phyloP scores from a whole-genome alignment of 768 basidiomycete genomes.

The Kwoniella shandongensis region DNA sequence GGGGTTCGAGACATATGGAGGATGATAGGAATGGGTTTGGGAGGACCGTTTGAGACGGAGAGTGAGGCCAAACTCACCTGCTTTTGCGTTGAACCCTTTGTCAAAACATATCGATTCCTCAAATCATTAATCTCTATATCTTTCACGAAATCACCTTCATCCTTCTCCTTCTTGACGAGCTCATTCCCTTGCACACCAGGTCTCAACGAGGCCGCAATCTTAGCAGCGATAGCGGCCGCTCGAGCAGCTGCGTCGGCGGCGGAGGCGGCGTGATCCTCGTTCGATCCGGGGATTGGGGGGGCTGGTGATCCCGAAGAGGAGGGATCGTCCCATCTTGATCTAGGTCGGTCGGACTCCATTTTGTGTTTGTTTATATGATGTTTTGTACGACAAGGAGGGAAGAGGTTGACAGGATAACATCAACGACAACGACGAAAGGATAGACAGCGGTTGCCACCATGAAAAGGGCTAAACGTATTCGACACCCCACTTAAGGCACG shows the following conservation, averaged over 20 bases:
- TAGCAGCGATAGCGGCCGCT: slow-evolving; percentile 81
- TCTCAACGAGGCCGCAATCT: slow-evolving; percentile 68
- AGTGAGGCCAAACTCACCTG: slow-evolving; percentile 63
- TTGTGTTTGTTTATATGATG: too few relatives aligned
- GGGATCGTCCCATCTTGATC: slow-evolving; percentile 77
- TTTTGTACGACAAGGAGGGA: too few relatives aligned
- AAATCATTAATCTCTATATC: slow-evolving; percentile 98
- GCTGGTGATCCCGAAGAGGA: slow-evolving; percentile 57
- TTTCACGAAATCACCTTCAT: slow-evolving; percentile 78
- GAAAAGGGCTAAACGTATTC: too few relatives aligned
- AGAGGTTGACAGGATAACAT: too few relatives aligned
- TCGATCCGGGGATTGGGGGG: slow-evolving; percentile 51
- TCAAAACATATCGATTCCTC: slow-evolving; percentile 89
- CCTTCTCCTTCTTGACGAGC: slow-evolving; percentile 60
- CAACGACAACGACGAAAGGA: too few relatives aligned
- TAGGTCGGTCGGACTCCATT: slow-evolving; percentile 56
- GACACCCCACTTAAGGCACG: too few relatives aligned
- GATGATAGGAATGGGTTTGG: too few relatives aligned
- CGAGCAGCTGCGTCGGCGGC: slow-evolving; percentile 60
- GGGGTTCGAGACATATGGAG: too few relatives aligned
- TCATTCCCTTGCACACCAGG: slow-evolving; percentile 53
- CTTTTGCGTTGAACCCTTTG: slow-evolving; percentile 86
- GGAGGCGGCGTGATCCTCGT: slow-evolving; percentile 53
- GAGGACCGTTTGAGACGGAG: too few relatives aligned
- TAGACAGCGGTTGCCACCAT: too few relatives aligned